Base-by-base conservation (phyloP, 2,329 filamentous ascomycete genomes). In the Claviceps sp. region DNA sequence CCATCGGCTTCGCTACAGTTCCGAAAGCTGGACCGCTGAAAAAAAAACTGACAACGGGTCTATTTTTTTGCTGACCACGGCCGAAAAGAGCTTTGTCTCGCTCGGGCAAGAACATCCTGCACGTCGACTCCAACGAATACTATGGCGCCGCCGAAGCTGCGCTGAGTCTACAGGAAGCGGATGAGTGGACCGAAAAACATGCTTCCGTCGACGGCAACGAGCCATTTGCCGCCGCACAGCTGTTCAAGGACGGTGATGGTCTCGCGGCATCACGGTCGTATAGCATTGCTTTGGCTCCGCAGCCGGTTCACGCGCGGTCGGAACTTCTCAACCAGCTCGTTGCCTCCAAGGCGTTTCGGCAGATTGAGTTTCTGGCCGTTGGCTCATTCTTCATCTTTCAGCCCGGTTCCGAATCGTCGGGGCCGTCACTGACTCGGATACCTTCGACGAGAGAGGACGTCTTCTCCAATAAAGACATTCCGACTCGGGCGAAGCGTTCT, bases 391-490 rank as follows among this genome's bases (percentile, higher is more conserved):
- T 86, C 77, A 81, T 96, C 52, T 84, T 83, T 62, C 72, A 76
- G 54, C 62, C 68, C 1, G 30, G 63, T 5, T 62, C 62, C 26
- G 60, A 59, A 19, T 56, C 59, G 14, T 57, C 61, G 16, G 48
- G 62, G 40, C 61, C 59, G 42, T 60, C 68, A 13, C 70, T 95
- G 39, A 72, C 76, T 50, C 85, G 85, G 53, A 86, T 97, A 49
- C 91, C 93, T 0, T 90, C 87, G 56, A 90, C 87, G 30, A 81
- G 91, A 58, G 91, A 98, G 70, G 91, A 96, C 69, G 81, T 97
- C 45, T 96, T 96, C 66, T 80, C 84, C 47, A 85, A 89, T 64
- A 79, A 80, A 39, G 75, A 76, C 24, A 86, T 97, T 52, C 81
- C 88, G 46, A 77, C 85, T 58, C 85, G 85, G 57, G 82, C 88